These are phyloP conservation scores for Calonectria honghensis DNA, from an alignment of 2,329 filamentous ascomycete genomes.

Conservation along the genomic window DNA sequence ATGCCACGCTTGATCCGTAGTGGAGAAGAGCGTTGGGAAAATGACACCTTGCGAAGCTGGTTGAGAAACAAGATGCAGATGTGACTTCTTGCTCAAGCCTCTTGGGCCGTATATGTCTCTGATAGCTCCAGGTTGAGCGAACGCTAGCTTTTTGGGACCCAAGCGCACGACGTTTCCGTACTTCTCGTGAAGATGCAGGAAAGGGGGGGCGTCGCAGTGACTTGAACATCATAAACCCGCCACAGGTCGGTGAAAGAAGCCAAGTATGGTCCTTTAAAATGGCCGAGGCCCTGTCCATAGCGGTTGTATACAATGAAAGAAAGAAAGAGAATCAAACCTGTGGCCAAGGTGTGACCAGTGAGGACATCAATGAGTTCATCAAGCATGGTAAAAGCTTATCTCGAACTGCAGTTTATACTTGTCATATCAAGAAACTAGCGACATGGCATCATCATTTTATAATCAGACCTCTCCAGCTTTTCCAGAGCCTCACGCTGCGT, in stretches of 20 bases:
- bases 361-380: background rate
- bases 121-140: background rate
- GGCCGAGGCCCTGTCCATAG: background rate
- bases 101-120: constrained; percentile 6
- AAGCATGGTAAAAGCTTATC: background rate
- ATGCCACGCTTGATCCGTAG: background rate
- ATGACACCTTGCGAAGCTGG: background rate
- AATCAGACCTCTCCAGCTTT: background rate
- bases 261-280: background rate
- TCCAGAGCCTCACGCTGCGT: background rate
- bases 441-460: background rate
- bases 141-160: background rate
- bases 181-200: background rate
- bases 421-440: background rate
- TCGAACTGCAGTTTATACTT: background rate
- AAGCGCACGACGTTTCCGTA: constrained; percentile 1
- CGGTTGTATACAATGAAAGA: background rate
- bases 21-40: background rate
- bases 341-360: background rate
- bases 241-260: background rate
- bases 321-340: background rate
- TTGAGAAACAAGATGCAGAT: background rate
- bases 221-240: background rate
- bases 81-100: background rate
- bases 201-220: background rate